These are phyloP conservation scores for Saitoella complicata DNA, from an alignment of 805 yeast genomes.

Conservation along the genomic window DNA sequence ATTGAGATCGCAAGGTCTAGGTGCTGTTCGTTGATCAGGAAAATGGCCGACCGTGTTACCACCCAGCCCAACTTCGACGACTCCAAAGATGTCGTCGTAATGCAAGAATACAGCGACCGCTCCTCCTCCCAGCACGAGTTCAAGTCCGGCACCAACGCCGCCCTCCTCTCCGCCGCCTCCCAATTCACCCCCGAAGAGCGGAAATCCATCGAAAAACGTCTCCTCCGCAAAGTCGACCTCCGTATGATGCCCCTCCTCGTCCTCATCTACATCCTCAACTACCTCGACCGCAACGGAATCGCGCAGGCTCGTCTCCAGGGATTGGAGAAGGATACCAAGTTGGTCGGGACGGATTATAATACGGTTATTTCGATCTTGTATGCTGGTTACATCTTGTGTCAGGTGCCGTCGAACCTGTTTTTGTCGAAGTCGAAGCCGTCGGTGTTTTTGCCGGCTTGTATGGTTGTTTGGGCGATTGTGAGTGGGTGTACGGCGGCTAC, in stretches of 20 bases:
- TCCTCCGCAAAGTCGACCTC: constrained; percentile 13
- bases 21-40: no score
- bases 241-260: constrained; percentile 14
- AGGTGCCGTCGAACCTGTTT: constrained; percentile 12
- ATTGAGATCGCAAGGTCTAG: no score
- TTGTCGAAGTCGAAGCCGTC: constrained; percentile 10
- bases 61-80: no score
- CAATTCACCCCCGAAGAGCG: no score
- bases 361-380: constrained; percentile 27
- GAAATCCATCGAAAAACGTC: constrained; percentile 1
- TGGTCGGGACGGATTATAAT: constrained; percentile 28
- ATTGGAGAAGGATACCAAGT: constrained; percentile 25
- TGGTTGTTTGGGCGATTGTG: constrained; percentile 22
- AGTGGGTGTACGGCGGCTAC: constrained; percentile 18
- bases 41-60: no score
- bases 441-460: constrained; percentile 6
- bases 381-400: constrained; percentile 15
- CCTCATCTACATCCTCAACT: constrained; percentile 16
- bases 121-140: no score
- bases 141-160: no score
- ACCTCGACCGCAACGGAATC: constrained; percentile 31
- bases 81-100: no score
- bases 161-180: no score
- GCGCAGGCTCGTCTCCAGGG: constrained; percentile 31
- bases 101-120: no score